These are phyloP conservation scores for Massariosphaeria phaeospora DNA, from an alignment of 495 filamentous ascomycete species.

Conservation along the genomic window DNA sequence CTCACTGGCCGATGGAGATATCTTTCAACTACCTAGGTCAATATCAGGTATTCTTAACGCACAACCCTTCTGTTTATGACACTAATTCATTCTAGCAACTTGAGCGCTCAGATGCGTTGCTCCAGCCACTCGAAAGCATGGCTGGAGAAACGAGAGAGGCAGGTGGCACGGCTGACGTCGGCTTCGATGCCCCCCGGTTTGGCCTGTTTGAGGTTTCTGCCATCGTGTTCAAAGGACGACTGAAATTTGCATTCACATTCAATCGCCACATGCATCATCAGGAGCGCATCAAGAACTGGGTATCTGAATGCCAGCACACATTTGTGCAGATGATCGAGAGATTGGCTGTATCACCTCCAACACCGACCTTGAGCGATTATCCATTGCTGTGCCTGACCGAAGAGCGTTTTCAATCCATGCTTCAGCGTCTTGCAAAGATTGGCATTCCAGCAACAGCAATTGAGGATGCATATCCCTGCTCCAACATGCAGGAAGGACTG, in stretches of 20 bases:
- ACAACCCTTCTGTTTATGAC: no score
- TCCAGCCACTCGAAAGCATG: slow-evolving; percentile 52
- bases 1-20: slow-evolving; percentile 62
- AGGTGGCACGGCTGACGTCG: slow-evolving; percentile 47
- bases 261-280: slow-evolving; percentile 58
- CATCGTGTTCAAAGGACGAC: slow-evolving; percentile 54
- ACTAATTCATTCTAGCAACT: slow-evolving; percentile 59
- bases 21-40: slow-evolving; percentile 64
- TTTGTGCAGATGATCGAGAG: slow-evolving; percentile 48
- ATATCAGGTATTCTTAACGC: slow-evolving; percentile 20
- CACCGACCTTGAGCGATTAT: slow-evolving; percentile 57
- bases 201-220: slow-evolving; percentile 62
- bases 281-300: slow-evolving; percentile 54
- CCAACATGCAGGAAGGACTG: slow-evolving; percentile 64
- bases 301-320: slow-evolving; percentile 53
- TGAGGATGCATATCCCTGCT: slow-evolving; percentile 64
- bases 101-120: slow-evolving; percentile 56
- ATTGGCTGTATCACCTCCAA: slow-evolving; percentile 46
- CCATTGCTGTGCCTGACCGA: slow-evolving; percentile 60
- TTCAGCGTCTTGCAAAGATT: slow-evolving; percentile 40
- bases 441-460: slow-evolving; percentile 43
- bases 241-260: slow-evolving; percentile 61
- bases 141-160: slow-evolving; percentile 35
- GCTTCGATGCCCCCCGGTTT: slow-evolving; percentile 53
- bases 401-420: slow-evolving; percentile 47